phyloP scores from a whole-genome alignment of 441 rosid species.

The Melastoma candidum region DNA sequence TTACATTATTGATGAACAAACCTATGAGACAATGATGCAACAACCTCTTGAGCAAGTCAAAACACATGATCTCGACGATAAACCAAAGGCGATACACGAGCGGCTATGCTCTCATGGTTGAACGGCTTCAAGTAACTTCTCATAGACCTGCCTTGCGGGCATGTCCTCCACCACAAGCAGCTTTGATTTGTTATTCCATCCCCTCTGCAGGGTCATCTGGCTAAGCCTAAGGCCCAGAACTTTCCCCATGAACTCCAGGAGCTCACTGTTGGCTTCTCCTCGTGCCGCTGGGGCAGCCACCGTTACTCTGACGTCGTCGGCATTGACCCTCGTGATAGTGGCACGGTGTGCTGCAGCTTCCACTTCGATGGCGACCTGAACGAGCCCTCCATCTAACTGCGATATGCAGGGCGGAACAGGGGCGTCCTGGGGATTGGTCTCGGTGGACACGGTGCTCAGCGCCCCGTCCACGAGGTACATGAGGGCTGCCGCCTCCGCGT shows the following conservation, averaged over 20 bases:
- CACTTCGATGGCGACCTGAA: slow-evolving; percentile 97
- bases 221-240: slow-evolving; percentile 84
- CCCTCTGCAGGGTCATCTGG: slow-evolving; percentile 98
- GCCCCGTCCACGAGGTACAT: slow-evolving; percentile 86
- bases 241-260: slow-evolving; percentile 94
- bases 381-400: slow-evolving; percentile 90
- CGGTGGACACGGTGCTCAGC: slow-evolving; percentile 95
- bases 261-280: slow-evolving; percentile 96
- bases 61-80: no score
- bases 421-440: slow-evolving; percentile 69
- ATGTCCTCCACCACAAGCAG: slow-evolving; percentile 97
- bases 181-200: slow-evolving; percentile 99
- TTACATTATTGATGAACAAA: slow-evolving; percentile 20
- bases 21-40: slow-evolving; percentile 25
- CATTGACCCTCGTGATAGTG: slow-evolving; percentile 94
- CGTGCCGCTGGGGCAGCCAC: slow-evolving; percentile 97
- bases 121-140: slow-evolving; percentile 84
- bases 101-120: slow-evolving; percentile 36
- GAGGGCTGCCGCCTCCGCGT: slow-evolving; percentile 53
- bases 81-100: no score
- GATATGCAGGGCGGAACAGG: slow-evolving; percentile 20
- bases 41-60: no score
- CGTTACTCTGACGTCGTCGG: slow-evolving; percentile 92
- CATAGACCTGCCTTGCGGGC: slow-evolving; percentile 81
- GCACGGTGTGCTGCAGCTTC: slow-evolving; percentile 98